Evolutionary conservation across 805 yeast species (phyloP).

Genomic region (Candida ipomoeae): DNA sequence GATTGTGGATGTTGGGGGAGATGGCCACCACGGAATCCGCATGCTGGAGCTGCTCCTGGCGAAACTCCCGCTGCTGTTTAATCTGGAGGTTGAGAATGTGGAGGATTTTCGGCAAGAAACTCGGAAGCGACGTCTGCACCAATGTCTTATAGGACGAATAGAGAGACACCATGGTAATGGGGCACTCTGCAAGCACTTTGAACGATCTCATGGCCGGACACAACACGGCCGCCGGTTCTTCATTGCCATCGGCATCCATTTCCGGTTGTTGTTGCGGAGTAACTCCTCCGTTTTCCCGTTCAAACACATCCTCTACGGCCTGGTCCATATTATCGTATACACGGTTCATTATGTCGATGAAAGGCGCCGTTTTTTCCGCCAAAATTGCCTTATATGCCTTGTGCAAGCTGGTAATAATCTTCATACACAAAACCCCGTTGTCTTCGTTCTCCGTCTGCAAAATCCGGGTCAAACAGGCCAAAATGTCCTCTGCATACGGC

Average conservation of each 20-base stretch:
- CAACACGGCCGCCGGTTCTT: conserved; percentile 46
- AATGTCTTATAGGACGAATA: conserved; percentile 82
- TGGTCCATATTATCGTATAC: conserved; percentile 77
- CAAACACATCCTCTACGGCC: conserved; percentile 69
- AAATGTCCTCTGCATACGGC: conserved; percentile 58
- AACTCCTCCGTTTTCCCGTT: conserved; percentile 16
- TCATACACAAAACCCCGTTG: conserved; percentile 88
- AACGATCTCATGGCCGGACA: conserved; percentile 74
- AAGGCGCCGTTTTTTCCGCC: conserved; percentile 69
- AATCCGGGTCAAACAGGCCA: conserved; percentile 55
- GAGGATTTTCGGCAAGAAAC: conserved; percentile 78
- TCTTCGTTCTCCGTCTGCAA: conserved; percentile 86
- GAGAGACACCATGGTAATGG: conserved; percentile 90
- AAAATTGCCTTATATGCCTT: conserved; percentile 72
- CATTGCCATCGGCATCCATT: conserved; percentile 12
- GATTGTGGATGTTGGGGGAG: conserved; percentile 68
- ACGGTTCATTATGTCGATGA: conserved; percentile 68
- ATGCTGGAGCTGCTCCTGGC: conserved; percentile 45
- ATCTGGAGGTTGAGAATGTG: conserved; percentile 73
- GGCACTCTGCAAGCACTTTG: conserved; percentile 92
- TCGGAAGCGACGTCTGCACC: conserved; percentile 65
- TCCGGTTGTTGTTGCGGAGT: conserved; percentile 8
- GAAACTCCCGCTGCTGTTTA: conserved; percentile 55
- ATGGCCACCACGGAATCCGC: conserved; percentile 66
- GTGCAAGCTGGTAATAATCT: conserved; percentile 78